phyloP scores from a whole-genome alignment of 768 basidiomycete species.

The Asterophora lycoperdoides region DNA sequence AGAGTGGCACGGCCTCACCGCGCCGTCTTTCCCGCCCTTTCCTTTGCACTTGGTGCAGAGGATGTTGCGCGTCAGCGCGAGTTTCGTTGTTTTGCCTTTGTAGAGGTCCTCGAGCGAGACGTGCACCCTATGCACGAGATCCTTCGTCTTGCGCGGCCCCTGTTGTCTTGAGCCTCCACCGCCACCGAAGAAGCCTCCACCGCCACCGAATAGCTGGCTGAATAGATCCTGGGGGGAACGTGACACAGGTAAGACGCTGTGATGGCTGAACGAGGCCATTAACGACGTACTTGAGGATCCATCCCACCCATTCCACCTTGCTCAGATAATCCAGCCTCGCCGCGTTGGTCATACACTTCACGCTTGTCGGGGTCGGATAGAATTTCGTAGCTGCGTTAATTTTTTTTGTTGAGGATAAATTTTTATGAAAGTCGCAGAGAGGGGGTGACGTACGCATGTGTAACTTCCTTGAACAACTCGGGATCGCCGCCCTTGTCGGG shows the following conservation, averaged over 20 bases:
- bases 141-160: conserved; percentile 91
- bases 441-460: conserved; percentile 73
- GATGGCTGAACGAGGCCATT: background rate
- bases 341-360: conserved; percentile 80
- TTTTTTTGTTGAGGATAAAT: conserved; percentile 1
- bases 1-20: conserved; percentile 70
- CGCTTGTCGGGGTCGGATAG: conserved; percentile 85
- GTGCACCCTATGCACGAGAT: conserved; percentile 94
- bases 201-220: conserved; percentile 89
- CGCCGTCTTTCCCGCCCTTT: conserved; percentile 96
- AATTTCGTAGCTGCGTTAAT: conserved; percentile 77
- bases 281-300: conserved; percentile 79
- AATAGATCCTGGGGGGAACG: conserved; percentile 76
- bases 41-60: conserved; percentile 94
- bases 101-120: conserved; percentile 98
- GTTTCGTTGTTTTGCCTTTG: conserved; percentile 98
- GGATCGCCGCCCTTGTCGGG: conserved; percentile 96
- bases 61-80: conserved; percentile 92
- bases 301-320: conserved; percentile 91
- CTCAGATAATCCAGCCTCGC: conserved; percentile 87
- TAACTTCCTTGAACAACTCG: conserved; percentile 96
- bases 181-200: conserved; percentile 68
- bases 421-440: conserved; percentile 8
- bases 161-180: conserved; percentile 53
- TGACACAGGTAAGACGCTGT: background rate